phyloP scores from a whole-genome alignment of 2,329 filamentous ascomycete species.

The Pseudopyrenochaeta lycopersici region DNA sequence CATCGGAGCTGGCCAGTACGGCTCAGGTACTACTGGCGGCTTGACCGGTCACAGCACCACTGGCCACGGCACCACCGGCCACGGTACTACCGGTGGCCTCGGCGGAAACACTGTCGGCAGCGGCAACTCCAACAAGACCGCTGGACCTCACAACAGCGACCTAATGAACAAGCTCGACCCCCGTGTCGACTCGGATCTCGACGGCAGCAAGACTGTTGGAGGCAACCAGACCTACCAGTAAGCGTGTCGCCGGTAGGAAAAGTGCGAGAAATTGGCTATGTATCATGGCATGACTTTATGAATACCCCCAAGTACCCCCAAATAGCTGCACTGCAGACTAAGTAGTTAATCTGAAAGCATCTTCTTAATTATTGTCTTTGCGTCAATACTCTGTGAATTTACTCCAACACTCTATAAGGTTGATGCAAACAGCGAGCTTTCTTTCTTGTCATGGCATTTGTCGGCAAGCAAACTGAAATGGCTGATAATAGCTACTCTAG shows the following conservation, averaged over 20 bases:
- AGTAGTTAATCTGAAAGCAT: too few species aligned
- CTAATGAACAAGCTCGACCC: conserved; percentile 44
- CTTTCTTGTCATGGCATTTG: too few species aligned
- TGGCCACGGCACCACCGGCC: neutral
- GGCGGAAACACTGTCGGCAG: conserved; percentile 18
- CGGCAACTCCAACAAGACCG: conserved; percentile 38
- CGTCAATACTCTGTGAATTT: too few species aligned
- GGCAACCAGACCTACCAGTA: conserved; percentile 37
- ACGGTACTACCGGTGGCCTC: conserved; percentile 11
- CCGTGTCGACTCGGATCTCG: conserved; percentile 46
- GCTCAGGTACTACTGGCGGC: neutral
- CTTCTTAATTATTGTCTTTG: too few species aligned
- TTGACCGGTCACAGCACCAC: conserved; percentile 2
- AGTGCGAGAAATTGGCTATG: too few species aligned
- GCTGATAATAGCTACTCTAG: too few species aligned
- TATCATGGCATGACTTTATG: neutral
- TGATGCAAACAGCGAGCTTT: too few species aligned
- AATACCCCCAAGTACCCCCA: too few species aligned
- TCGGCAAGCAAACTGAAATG: too few species aligned
- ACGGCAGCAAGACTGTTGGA: conserved; percentile 42
- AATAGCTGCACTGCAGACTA: too few species aligned
- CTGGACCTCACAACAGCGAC: conserved; percentile 43
- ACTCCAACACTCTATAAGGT: too few species aligned
- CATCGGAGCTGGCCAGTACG: conserved; percentile 16
- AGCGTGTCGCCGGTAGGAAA: conserved; percentile 5